Conservation (phyloP, 352 stramenopile genomes). For the Pythium pyrilobum region DNA sequence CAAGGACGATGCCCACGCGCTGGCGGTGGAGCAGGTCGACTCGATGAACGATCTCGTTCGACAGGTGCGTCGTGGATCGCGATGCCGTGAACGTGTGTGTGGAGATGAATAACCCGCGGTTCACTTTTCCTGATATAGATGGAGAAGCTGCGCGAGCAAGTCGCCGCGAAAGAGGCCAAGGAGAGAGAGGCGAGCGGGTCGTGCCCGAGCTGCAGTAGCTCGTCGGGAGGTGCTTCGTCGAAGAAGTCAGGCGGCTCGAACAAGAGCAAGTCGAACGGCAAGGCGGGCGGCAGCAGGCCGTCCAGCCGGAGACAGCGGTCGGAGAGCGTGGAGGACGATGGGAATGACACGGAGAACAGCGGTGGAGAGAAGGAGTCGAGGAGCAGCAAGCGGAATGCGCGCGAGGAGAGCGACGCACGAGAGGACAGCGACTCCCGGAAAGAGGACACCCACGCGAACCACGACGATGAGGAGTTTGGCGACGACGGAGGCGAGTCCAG, state of each 20-base stretch:
- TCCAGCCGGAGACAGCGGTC: conserved; percentile 19
- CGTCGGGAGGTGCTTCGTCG: neutral
- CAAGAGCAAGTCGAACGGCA: conserved; percentile 12
- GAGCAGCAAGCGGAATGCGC: neutral
- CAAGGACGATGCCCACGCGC: conserved; percentile 66
- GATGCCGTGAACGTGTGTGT: neutral
- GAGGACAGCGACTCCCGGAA: conserved; percentile 17
- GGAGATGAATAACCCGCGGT: neutral
- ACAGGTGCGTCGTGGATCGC: conserved; percentile 29
- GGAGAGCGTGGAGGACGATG: conserved; percentile 19
- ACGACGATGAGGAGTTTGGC: conserved; percentile 28
- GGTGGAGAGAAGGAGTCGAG: conserved; percentile 1
- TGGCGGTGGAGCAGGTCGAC: conserved; percentile 73
- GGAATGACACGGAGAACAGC: conserved; percentile 14
- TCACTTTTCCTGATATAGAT: conserved; percentile 23
- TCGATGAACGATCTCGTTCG: conserved; percentile 80
- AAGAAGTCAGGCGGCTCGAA: neutral
- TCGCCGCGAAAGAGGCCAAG: conserved; percentile 7
- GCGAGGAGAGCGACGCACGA: conserved; percentile 26
- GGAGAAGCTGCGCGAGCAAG: conserved; percentile 54
- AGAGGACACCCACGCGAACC: conserved; percentile 11
- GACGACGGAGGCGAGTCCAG: conserved; percentile 44
- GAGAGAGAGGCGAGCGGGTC: conserved; percentile 13
- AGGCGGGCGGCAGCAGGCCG: neutral
- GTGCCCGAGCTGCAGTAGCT: conserved; percentile 33